Percentiles rank a stretch among this genome's conserved stretches.
Evolutionary conservation across 2,329 filamentous ascomycete genomes (phyloP).

Genomic region (Stagonosporopsis rhizophila): DNA sequence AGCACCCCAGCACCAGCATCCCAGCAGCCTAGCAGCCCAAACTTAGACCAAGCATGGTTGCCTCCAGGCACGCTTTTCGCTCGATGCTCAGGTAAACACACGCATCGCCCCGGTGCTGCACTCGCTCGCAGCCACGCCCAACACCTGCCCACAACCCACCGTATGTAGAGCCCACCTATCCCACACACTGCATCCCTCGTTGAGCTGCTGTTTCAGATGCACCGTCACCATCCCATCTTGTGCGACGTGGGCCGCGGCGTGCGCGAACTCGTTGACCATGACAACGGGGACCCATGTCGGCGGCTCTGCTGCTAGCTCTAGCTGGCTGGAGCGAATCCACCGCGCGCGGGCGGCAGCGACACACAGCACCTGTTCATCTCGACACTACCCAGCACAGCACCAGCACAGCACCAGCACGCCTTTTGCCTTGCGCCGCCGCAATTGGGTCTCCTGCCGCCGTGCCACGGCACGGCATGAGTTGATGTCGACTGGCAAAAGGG

Average conservation of each 20-base stretch:
- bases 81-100: constrained; percentile 4
- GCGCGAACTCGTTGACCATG: constrained; percentile 23
- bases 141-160: background rate
- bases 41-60: constrained; percentile 7
- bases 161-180: background rate
- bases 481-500: constrained; percentile 1
- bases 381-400: background rate
- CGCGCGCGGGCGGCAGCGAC: no score
- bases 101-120: background rate
- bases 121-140: background rate
- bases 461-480: no score
- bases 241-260: constrained; percentile 19
- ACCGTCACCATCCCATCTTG: constrained; percentile 17
- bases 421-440: background rate
- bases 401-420: constrained; percentile 1
- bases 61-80: constrained; percentile 16
- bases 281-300: constrained; percentile 22
- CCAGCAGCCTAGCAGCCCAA: constrained; percentile 7
- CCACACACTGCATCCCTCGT: constrained; percentile 10
- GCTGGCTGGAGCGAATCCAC: constrained; percentile 22
- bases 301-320: constrained; percentile 21
- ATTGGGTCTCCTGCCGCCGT: constrained; percentile 6
- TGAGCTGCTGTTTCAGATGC: constrained; percentile 20
- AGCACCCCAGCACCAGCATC: no score
- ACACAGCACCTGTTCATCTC: no score